Conservation (phyloP, 306 rosid species). For the Dicorynia guianensis region DNA sequence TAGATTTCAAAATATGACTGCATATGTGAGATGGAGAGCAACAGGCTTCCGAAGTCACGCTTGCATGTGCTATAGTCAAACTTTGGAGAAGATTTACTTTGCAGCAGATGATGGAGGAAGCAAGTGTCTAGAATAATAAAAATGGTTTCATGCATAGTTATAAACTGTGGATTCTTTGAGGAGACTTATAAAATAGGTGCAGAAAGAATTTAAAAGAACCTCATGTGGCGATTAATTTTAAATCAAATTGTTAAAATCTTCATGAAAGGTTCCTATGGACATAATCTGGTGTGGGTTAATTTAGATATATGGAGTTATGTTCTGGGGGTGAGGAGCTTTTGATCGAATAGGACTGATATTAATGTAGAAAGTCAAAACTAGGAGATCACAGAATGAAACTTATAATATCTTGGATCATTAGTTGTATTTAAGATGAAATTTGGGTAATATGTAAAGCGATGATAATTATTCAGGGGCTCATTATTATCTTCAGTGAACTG, state of each 20-base stretch:
- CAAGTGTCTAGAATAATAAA: not conserved
- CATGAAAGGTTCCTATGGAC: not conserved
- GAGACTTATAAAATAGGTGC: not conserved
- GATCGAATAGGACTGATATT: not conserved
- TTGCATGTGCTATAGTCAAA: not conserved
- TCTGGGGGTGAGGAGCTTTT: not conserved
- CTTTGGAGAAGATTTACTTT: not conserved
- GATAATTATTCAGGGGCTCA: not conserved
- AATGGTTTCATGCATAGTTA: not conserved
- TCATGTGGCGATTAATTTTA: not conserved
- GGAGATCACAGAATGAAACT: not conserved
- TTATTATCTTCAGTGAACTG: not conserved
- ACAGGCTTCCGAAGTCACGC: constrained; percentile 19
- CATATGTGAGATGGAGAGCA: constrained; percentile 8
- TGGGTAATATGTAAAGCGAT: not conserved
- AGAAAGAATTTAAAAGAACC: not conserved
- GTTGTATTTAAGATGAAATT: not conserved
- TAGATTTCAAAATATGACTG: constrained; percentile 28
- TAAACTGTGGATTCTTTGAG: not conserved
- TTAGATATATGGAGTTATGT: not conserved
- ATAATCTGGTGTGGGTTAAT: not conserved
- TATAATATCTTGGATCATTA: not conserved
- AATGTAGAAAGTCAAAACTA: not conserved
- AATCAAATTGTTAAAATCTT: not conserved
- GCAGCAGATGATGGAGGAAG: constrained; percentile 2